Evolutionary conservation across 164 flowering plant species (phyloP).

Genomic region (Nymphaea colorata): DNA sequence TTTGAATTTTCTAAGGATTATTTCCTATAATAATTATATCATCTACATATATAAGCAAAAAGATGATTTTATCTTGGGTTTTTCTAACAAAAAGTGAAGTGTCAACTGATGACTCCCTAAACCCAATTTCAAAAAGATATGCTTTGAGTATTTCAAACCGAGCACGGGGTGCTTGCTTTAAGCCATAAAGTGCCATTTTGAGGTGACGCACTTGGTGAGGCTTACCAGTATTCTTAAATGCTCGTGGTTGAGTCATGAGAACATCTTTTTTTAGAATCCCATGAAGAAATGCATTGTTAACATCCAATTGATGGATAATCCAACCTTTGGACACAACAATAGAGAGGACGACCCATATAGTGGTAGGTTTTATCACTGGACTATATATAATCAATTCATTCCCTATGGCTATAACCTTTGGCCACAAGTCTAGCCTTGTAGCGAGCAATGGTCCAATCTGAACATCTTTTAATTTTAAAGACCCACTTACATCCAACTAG

Average conservation of each 20-base stretch:
- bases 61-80: background rate
- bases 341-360: background rate
- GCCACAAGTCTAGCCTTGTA: conserved; percentile 3
- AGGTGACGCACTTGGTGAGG: conserved; percentile 1
- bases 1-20: too few relatives aligned
- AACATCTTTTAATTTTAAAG: background rate
- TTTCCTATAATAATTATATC: too few relatives aligned
- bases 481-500: conserved; percentile 3
- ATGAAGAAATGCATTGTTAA: background rate
- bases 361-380: conserved; percentile 1
- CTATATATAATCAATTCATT: background rate
- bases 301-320: background rate
- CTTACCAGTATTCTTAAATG: background rate
- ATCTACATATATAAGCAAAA: background rate
- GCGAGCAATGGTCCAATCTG: background rate
- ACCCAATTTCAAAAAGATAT: background rate
- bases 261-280: background rate
- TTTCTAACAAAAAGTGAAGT: background rate
- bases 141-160: background rate
- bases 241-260: conserved; percentile 1
- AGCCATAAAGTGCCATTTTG: conserved; percentile 1
- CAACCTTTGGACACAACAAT: background rate
- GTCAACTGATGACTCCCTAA: background rate
- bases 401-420: background rate
- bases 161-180: background rate